phyloP scores from a whole-genome alignment of 495 filamentous ascomycete genomes.

The Clohesyomyces aquaticus region DNA sequence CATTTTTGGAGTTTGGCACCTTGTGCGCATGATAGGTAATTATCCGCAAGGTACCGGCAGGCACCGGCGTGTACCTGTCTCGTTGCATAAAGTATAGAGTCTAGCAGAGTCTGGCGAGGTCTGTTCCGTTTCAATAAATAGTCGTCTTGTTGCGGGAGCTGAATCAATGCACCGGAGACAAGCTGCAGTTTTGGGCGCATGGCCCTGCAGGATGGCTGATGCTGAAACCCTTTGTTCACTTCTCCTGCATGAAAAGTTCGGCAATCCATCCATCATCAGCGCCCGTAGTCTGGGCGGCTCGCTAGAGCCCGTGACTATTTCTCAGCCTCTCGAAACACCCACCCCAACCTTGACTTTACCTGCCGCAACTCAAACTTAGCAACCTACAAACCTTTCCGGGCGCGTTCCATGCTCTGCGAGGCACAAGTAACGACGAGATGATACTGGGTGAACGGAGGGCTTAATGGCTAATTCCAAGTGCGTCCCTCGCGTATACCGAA shows the following conservation, averaged over 20 bases:
- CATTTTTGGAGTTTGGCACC: neutral
- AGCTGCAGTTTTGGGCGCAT: slow-evolving; percentile 16
- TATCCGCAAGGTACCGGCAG: neutral
- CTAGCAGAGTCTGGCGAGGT: neutral
- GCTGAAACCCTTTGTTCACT: slow-evolving; percentile 20
- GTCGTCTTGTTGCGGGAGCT: neutral
- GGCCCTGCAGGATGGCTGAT: slow-evolving; percentile 15
- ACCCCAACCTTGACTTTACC: neutral
- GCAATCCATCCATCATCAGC: neutral
- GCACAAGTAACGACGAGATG: neutral
- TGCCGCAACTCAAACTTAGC: neutral
- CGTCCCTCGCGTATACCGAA: slow-evolving; percentile 11
- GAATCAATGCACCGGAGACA: neutral
- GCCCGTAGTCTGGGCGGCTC: neutral
- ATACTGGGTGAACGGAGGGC: slow-evolving; percentile 35
- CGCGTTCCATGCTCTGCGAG: slow-evolving; percentile 20
- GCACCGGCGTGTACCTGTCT: neutral
- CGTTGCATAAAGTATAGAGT: too few relatives aligned
- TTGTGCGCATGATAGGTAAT: neutral
- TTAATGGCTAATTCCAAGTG: slow-evolving; percentile 71
- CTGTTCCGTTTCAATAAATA: neutral
- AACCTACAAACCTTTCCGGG: neutral
- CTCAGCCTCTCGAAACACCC: slow-evolving; percentile 7
- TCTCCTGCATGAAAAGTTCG: slow-evolving; percentile 14
- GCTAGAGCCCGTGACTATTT: slow-evolving; percentile 16